Percentiles rank a stretch among this genome's conserved stretches.
These are phyloP conservation scores for Xerocomus brunneocitrinus DNA, from an alignment of 768 basidiomycete genomes.

Conservation along the genomic window DNA sequence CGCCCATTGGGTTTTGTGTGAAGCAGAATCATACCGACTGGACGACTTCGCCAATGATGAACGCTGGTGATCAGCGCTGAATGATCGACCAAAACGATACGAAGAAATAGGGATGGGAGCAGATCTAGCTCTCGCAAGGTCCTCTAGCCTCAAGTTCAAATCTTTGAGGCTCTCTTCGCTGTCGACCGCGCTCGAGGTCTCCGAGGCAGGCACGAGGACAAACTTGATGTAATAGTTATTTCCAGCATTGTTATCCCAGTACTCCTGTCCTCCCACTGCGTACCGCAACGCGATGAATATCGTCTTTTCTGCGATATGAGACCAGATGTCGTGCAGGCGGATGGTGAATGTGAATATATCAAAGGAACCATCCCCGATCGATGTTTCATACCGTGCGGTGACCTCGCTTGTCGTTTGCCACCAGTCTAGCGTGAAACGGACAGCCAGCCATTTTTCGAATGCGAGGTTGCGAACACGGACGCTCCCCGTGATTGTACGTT, in stretches of 20 bases:
- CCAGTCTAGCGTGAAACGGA: constrained; percentile 88
- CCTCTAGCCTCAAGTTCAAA: constrained; percentile 62
- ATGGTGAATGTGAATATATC: constrained; percentile 79
- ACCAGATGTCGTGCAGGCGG: constrained; percentile 71
- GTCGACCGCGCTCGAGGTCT: constrained; percentile 30
- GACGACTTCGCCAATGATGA: constrained; percentile 35
- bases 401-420: constrained; percentile 98
- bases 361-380: constrained; percentile 35
- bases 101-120: constrained; percentile 11
- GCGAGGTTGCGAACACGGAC: constrained; percentile 82
- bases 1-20: constrained; percentile 39
- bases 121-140: constrained; percentile 44
- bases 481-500: constrained; percentile 58
- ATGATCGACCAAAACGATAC: constrained; percentile 20
- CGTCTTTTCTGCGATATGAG: constrained; percentile 76
- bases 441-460: constrained; percentile 81
- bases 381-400: constrained; percentile 61
- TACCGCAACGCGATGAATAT: constrained; percentile 77
- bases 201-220: constrained; percentile 24
- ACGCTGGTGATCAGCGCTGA: constrained; percentile 24
- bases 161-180: constrained; percentile 49
- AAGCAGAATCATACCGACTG: constrained; percentile 56
- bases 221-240: constrained; percentile 79
- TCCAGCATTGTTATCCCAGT: constrained; percentile 90
- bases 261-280: constrained; percentile 62